Evolutionary conservation across 2,329 filamentous ascomycete genomes (phyloP), one percentile per base, ranked within the genome.

Genomic region (Colletotrichum magnum): DNA sequence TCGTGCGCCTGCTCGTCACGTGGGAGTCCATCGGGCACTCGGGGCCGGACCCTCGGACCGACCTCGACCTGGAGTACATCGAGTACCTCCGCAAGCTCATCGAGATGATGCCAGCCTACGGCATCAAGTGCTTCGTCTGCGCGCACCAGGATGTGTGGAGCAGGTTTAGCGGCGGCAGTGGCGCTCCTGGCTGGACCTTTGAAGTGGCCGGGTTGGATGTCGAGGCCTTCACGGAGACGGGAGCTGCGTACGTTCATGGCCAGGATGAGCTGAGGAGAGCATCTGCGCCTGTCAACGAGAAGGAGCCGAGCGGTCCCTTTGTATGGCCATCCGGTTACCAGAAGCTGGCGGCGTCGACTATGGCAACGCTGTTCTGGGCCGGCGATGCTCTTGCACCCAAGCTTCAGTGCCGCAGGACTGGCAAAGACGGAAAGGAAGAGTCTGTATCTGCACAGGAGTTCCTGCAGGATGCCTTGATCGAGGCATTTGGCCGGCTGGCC

Each of bases 141-240:
- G 81, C 79, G 0, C 81, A 83, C 24, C 81, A 83, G 69, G 81
- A 83, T 51, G 80, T 82, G 12, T 83, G 81, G 81, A 82, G 80
- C 53, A 75, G 81, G 5, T 82, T 79, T 64, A 81, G 80, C 36
- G 81, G 81, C 10, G 81, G 81, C 0, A 83, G 81, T 51, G 81
- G 81, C 54, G 81, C 81, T 4, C 81, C 81, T 0, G 77, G 79
- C 7, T 83, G 81, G 81, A 83, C 81, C 0, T 82, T 83, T 68
- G 78, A 81, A 60, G 76, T 80, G 0, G 81, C 78, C 1, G 81
- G 81, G 0, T 77, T 83, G 1, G 79, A 83, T 62, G 74, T 80
- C 36, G 76, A 79, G 54, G 76, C 79, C 7, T 80, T 80, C 26
- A 60, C 67, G 4, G 62, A 69, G 24, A 69, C 67, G 1, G 67